phyloP scores from a whole-genome alignment of 2,329 filamentous ascomycete genomes.

The Clarireedia sp. region DNA sequence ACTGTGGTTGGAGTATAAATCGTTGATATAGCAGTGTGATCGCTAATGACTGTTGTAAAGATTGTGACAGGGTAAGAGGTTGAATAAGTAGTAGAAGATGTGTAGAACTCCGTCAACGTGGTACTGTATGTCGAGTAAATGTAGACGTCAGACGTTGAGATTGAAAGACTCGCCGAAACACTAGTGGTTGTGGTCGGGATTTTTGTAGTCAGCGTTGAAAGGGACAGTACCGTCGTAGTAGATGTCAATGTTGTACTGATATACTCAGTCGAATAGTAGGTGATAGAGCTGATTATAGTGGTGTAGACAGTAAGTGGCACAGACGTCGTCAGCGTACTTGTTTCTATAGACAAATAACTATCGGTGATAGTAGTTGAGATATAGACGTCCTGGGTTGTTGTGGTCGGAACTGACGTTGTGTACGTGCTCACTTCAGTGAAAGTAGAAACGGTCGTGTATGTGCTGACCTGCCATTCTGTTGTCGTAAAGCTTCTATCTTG shows the following conservation, averaged over 20 bases:
- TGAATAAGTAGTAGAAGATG: not conserved
- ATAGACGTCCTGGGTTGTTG: not conserved
- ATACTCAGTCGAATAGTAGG: constrained; percentile 1
- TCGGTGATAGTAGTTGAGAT: constrained; percentile 4
- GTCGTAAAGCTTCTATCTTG: not conserved
- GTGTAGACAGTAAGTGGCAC: not conserved
- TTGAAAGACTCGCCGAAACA: not conserved
- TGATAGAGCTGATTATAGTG: constrained; percentile 2
- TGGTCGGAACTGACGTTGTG: not conserved
- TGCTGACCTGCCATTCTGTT: constrained; percentile 13
- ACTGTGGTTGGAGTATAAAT: constrained; percentile 1
- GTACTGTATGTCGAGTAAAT: constrained; percentile 5
- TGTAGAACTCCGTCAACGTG: not conserved
- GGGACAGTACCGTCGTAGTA: not conserved
- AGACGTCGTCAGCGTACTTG: not conserved
- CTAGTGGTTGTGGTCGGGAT: constrained; percentile 2
- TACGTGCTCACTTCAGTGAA: not conserved
- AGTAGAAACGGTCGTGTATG: constrained; percentile 13
- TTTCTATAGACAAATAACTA: not conserved
- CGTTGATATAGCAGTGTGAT: constrained; percentile 1
- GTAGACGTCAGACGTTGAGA: not conserved
- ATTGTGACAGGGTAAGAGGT: constrained; percentile 1
- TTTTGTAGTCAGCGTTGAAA: not conserved
- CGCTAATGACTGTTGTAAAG: constrained; percentile 4
- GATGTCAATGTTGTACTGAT: not conserved